Evolutionary conservation across 1,139 yeast genomes (phyloP), one percentile per base, ranked within the genome.

Genomic region (Kurtzmaniella natalensis): DNA sequence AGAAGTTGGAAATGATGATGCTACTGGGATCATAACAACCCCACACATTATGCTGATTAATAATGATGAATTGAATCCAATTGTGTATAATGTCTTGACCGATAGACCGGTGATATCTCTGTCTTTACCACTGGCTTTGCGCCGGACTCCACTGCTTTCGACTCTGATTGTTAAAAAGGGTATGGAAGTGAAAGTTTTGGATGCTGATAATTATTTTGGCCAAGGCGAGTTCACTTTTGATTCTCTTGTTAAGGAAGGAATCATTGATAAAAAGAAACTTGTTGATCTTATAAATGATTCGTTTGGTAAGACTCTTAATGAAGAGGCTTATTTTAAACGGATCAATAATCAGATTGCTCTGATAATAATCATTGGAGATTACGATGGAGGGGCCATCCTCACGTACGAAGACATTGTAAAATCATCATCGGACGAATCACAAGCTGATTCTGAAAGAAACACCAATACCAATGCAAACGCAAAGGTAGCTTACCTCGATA

Each of bases 71-170:
- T 48, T 69, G 42, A 87, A 89, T 52, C 97, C 98, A 1, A 73
- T 92, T 25, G 77, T 92, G 8, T 87, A 88, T 57, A 92, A 92
- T 52, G 76, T 92, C 7, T 64, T 92, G 26, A 92, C 98, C 0
- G 97, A 92, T 54, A 66, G 97, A 36, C 88, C 97, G 1, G 72
- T 87, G n/a, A 81, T 92, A 11, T 87, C 96, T 0, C 87, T 96
- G 0, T 89, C 97, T 0, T 64, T 92, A 28, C 97, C 98, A 0
- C 78, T 86, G 27, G 64, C 78, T n/a, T 71, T 76, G 40, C 65
- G 69, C 34, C 64, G 78, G 33, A 81, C 88, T 0, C 86, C 86
- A 1, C 69, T 67, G 25, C 56, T 81, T 13, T 75, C 81, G 18
- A 92, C 98, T 0, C 84, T 96, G 0, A 76, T 92, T 2, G 55